These are phyloP conservation scores for Carex scoparia DNA, from an alignment of 176 grass and related monocot species.

Conservation along the genomic window DNA sequence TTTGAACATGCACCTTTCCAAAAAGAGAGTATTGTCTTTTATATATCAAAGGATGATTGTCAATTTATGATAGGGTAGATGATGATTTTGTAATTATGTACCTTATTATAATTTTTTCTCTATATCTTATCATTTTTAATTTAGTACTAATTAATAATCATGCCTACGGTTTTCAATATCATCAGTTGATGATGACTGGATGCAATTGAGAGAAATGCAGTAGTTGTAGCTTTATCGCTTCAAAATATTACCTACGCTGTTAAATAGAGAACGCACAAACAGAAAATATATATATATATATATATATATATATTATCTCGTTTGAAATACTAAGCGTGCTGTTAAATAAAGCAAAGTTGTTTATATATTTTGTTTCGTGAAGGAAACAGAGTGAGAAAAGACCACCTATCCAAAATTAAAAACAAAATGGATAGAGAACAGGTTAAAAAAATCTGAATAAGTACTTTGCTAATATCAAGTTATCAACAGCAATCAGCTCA, in stretches of 20 bases:
- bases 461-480: neutral
- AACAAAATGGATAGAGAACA: neutral
- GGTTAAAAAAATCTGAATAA: neutral
- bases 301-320: too few relatives aligned
- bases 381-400: neutral
- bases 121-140: too few relatives aligned
- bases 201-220: neutral
- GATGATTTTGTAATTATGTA: too few relatives aligned
- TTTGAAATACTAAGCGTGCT: neutral
- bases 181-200: neutral
- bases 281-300: too few relatives aligned
- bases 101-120: too few relatives aligned
- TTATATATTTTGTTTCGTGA: neutral
- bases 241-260: neutral
- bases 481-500: neutral
- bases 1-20: too few relatives aligned
- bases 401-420: neutral
- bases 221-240: neutral
- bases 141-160: too few relatives aligned
- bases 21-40: too few relatives aligned
- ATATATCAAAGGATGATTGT: too few relatives aligned
- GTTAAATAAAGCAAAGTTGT: neutral
- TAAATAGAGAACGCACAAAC: neutral
- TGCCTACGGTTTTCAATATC: too few relatives aligned
- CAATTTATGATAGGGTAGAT: too few relatives aligned